Evolutionary conservation across 495 filamentous ascomycete species (phyloP), one percentile per base, ranked within the genome.

Genomic region (Aspergillus ostianus): DNA sequence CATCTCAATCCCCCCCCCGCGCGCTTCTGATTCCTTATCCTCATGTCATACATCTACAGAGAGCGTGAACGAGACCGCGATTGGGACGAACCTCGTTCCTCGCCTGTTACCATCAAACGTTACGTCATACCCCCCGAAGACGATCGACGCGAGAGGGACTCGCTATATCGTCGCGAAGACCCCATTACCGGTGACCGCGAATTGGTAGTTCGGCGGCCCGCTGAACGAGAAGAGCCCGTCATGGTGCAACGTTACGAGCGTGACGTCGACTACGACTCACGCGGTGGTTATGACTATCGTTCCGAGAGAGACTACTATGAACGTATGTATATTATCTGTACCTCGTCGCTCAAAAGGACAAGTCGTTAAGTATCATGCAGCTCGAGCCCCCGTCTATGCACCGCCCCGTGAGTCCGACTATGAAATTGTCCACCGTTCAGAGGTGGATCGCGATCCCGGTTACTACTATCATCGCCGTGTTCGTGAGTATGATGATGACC

Each of bases 341-440:
- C 72, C 64, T 64, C 75, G 76, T 52, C 83, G 85, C 49, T 66
- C 87, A 19, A 84, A 87, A 69, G 36, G 36, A 78, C 48, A 86
- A 90, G 64, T 84, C 83, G 67, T 84, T 93, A 74, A 88, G 92
- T 65, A 80, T 92, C 83, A 89, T 68, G 86, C 92, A 78, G 85
- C 87, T n/a, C 86, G 84, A 51, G 77, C 85, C 50, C 86, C 86
- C 8, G 77, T 91, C 58, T 84, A 92, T 53, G 67, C 89, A 45
- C 82, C 81, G 36, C 79, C 81, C 26, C 79, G 87, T 36, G 86
- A 92, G 60, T 83, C 87, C 49, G 80, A 83, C 6, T 89, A 85
- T 64, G 87, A 88, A 53, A 71, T 92, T 56, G 81, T 91, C 58
- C 81, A 88, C 50, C 86, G 87, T 51, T 81, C 87, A 21, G 85